Evolutionary conservation across 2,329 filamentous ascomycete species (phyloP), one percentile per base, ranked within the genome.

Genomic region (Microcyclospora tardicrescens): DNA sequence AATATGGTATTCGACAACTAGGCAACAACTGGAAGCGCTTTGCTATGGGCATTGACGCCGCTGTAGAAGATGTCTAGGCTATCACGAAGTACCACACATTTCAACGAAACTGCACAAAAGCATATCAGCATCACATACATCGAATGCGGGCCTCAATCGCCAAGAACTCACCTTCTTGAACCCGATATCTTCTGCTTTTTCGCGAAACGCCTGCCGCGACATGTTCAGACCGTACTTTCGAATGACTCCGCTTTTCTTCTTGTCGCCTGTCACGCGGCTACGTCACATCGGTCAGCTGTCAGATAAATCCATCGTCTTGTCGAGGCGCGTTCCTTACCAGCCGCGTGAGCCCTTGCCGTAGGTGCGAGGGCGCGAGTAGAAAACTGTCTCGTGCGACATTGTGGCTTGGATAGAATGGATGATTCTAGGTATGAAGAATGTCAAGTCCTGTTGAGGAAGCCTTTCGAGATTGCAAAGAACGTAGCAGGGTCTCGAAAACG

Each of bases 11-110:
- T 2, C 64, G 61, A 50, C 71, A 61, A 40, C 66, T 96, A 42
- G 77, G 73, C 0, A 64, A 62, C 16, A 98, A 96, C 56, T 96
- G 84, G 73, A 71, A 69, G 38, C 66, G 69, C 3, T 96, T 94
- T 58, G 69, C 84, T 8, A 81, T 81, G 58, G 84, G 83, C 30
- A 24, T 24, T 8, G 19, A 24, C 5, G 8, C 1, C 16, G 36
- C 14, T 11, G 10, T 6, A 44, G 41, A 42, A 6, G 33, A 16
- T 11, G 33, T 16, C 28, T 9, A 1, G 19, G 4, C 8, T 24
- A 4, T 24, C 19, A 8, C 19, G 19, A 24, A 24, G 8, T 24
- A 24, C 5, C 19, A 24, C 19, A 5, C 19, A n/a, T 24, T 24
- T 8, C 8, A 24, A 24, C 19, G 19, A 24, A 24, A 24, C 19